A percentile compares a stretch with the other conserved stretches of the same genome.
Conservation (phyloP, 2,329 filamentous ascomycete genomes). For the Scolecobasidium constrictum region DNA sequence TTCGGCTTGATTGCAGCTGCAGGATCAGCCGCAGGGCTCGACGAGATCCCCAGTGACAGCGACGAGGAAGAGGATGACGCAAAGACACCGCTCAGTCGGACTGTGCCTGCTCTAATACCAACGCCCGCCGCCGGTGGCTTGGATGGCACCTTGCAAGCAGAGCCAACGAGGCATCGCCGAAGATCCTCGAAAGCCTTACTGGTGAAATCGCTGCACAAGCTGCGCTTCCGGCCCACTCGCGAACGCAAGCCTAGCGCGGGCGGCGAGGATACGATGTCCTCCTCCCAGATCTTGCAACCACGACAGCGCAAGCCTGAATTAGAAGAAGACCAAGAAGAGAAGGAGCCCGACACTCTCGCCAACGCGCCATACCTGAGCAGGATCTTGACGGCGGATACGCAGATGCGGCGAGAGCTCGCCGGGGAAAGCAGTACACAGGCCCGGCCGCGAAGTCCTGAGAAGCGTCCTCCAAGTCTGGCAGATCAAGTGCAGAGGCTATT, state of each 20-base stretch:
- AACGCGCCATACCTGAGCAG: slow-evolving; percentile 10
- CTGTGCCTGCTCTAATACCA: slow-evolving; percentile 1
- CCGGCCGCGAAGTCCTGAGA: slow-evolving; percentile 8
- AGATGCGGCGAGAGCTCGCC: slow-evolving; percentile 5
- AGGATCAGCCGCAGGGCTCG: slow-evolving; percentile 70
- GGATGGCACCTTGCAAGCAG: slow-evolving; percentile 13
- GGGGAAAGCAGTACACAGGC: slow-evolving; percentile 1
- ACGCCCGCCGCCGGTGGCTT: not conserved
- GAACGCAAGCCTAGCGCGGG: slow-evolving; percentile 17
- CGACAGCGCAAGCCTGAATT: slow-evolving; percentile 4
- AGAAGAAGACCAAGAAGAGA: slow-evolving; percentile 18
- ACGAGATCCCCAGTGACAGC: slow-evolving; percentile 69
- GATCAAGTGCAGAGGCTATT: slow-evolving; percentile 53
- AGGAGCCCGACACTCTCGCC: slow-evolving; percentile 18
- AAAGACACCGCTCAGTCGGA: not conserved
- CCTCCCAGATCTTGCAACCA: slow-evolving; percentile 27
- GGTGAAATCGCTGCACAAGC: slow-evolving; percentile 37
- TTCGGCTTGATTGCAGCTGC: slow-evolving; percentile 88
- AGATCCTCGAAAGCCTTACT: slow-evolving; percentile 1
- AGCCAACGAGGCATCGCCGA: slow-evolving; percentile 13
- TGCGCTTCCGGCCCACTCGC: slow-evolving; percentile 30
- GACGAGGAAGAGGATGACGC: slow-evolving; percentile 31
- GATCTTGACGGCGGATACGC: slow-evolving; percentile 9
- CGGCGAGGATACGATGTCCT: slow-evolving; percentile 41
- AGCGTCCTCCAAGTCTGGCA: slow-evolving; percentile 11